Evolutionary conservation across 306 rosid species (phyloP), one percentile per base, ranked within the genome.

Genomic region (Styphnolobium japonicum): DNA sequence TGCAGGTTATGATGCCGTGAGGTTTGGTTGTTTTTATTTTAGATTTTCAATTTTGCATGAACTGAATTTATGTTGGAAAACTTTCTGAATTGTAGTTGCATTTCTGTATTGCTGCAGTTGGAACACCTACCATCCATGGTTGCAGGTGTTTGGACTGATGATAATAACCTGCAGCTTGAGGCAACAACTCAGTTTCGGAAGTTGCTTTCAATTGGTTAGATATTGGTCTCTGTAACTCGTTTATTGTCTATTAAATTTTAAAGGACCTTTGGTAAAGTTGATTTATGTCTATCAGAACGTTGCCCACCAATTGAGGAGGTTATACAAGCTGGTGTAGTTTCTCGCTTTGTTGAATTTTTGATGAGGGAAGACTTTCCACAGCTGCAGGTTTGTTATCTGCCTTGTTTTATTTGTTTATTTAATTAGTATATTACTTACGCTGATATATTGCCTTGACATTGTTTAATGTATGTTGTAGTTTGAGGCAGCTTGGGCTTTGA

Each of bases 401-500:
- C 3, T 56, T 31, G 31, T 34, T 69, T 10, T 55, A 0, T 42
- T 61, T 40, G 58, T 27, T 10, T 16, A 0, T 14, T 3, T 49
- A 5, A 10, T 48, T 29, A 5, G 4, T 16, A 34, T 74, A 29
- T 65, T 33, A 12, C 34, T 49, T 57, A 10, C 45, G 37, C 3
- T 25, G 61, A 3, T 58, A 19, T 55, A 12, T 67, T 42, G 19
- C 73, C 63, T 33, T 72, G 48, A 67, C 21, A 43, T 81, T 56
- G 15, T 62, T 2, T 37, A 29, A 52, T 58, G 57, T 8, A 63
- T 79, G 49, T 5, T 90, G 81, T 84, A 93, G 99, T 96, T 96
- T 80, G 99, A 96, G 81, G 98, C 99, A 14, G 98, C 99, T 48
- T 96, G 99, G 98, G 99, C 99, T 78, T 87, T 96, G 80, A 96